A percentile compares a stretch with the other conserved stretches of the same genome.
These are phyloP conservation scores for Agapanthus africanus DNA, from an alignment of 106 monocot species.

Conservation along the genomic window DNA sequence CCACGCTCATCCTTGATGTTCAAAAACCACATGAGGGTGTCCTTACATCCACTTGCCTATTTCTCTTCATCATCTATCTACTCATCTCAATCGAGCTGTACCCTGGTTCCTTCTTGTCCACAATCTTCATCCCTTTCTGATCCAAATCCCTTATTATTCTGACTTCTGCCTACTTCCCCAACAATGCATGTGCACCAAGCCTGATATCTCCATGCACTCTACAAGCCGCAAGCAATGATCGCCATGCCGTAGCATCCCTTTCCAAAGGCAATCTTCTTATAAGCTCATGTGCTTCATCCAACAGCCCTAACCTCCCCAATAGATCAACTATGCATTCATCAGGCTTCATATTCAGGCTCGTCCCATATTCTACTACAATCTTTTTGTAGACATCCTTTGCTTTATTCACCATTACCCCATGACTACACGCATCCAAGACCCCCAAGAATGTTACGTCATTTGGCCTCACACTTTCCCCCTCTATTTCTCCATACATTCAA, in stretches of 20 bases:
- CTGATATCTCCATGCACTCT: conserved; percentile 66
- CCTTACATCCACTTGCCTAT: too few relatives aligned
- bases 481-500: conserved; percentile 37
- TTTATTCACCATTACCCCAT: conserved; percentile 47
- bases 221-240: conserved; percentile 68
- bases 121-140: too few relatives aligned
- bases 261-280: conserved; percentile 54
- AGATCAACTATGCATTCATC: conserved; percentile 80
- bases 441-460: conserved; percentile 65
- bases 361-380: conserved; percentile 35
- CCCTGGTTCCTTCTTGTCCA: too few relatives aligned
- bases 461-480: conserved; percentile 39
- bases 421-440: conserved; percentile 58
- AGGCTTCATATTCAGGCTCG: conserved; percentile 48
- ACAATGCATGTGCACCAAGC: too few relatives aligned
- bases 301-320: conserved; percentile 50
- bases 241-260: conserved; percentile 67
- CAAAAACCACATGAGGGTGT: too few relatives aligned
- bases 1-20: too few relatives aligned
- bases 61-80: too few relatives aligned
- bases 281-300: conserved; percentile 53
- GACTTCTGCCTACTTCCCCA: too few relatives aligned
- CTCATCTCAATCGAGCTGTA: too few relatives aligned
- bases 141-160: too few relatives aligned
- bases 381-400: conserved; percentile 32